Percentiles rank a stretch among this genome's conserved stretches.
phyloP scores from a whole-genome alignment of 441 rosid species.

The Biscutella auriculata region DNA sequence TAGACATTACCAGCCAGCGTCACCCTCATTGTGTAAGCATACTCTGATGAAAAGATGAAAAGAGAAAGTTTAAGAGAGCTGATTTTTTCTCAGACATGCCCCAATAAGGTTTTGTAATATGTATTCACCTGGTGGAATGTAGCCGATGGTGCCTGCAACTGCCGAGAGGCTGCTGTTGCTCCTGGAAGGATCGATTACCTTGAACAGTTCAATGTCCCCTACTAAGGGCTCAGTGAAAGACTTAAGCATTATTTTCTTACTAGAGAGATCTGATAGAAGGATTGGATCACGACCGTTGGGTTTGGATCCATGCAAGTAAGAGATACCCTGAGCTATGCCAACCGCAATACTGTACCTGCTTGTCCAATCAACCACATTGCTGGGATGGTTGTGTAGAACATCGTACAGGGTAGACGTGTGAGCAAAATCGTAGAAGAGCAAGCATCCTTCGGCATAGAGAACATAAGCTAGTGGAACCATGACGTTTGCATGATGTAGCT shows the following conservation, averaged over 20 bases:
- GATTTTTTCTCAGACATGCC: neutral
- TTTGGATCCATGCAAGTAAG: conserved; percentile 59
- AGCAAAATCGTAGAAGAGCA: conserved; percentile 60
- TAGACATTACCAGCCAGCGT: conserved; percentile 75
- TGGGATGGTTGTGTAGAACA: conserved; percentile 41
- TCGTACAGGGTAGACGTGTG: conserved; percentile 47
- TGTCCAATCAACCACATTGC: conserved; percentile 54
- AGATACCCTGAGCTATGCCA: conserved; percentile 78
- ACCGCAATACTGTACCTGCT: conserved; percentile 75
- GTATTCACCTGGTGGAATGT: conserved; percentile 68
- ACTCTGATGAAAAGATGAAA: conserved; percentile 39
- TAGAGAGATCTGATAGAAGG: conserved; percentile 72
- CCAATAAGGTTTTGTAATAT: neutral
- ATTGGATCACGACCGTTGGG: conserved; percentile 35
- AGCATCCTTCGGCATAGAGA: conserved; percentile 47
- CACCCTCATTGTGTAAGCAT: conserved; percentile 88
- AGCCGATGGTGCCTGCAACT: conserved; percentile 79
- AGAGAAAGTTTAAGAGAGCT: neutral
- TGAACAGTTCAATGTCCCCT: conserved; percentile 79
- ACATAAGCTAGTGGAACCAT: conserved; percentile 83
- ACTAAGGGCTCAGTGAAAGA: conserved; percentile 63
- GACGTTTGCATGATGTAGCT: conserved; percentile 62
- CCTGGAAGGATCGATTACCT: conserved; percentile 68
- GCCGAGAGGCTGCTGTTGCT: conserved; percentile 76
- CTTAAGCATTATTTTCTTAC: conserved; percentile 57